These are phyloP conservation scores for Yamadazyma pseudoaaseri DNA, from an alignment of 1,139 yeast species.

Conservation along the genomic window DNA sequence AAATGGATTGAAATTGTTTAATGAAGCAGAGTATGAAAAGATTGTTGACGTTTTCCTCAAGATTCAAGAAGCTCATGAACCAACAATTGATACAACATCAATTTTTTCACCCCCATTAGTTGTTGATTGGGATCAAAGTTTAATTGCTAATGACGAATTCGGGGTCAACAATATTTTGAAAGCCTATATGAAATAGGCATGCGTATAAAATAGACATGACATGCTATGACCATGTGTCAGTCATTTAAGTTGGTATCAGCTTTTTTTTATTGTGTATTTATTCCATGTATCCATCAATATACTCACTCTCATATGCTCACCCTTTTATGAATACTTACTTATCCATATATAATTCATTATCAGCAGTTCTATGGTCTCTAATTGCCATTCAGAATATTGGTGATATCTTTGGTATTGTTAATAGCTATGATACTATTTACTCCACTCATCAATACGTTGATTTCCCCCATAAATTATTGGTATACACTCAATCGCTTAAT, in stretches of 20 bases:
- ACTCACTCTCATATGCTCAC: too few relatives aligned
- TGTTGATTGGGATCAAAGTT: constrained; percentile 49
- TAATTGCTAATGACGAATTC: constrained; percentile 40
- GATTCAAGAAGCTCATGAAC: constrained; percentile 22
- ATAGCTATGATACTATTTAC: constrained; percentile 11
- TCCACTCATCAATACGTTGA: constrained; percentile 11
- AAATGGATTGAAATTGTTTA: constrained; percentile 32
- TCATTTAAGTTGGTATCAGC: too few relatives aligned
- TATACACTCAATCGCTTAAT: constrained; percentile 28
- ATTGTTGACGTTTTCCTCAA: constrained; percentile 40
- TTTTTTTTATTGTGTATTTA: too few relatives aligned
- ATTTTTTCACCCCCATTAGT: constrained; percentile 45
- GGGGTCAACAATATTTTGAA: constrained; percentile 31
- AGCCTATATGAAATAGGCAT: constrained; percentile 22
- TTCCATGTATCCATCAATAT: too few relatives aligned
- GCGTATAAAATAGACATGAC: too few relatives aligned
- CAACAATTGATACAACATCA: constrained; percentile 31
- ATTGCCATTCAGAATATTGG: constrained; percentile 28
- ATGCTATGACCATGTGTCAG: too few relatives aligned
- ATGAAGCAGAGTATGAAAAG: constrained; percentile 39
- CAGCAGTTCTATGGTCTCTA: constrained; percentile 67
- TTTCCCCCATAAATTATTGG: constrained; percentile 32
- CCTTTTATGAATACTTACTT: constrained; percentile 16
- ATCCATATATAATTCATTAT: constrained; percentile 56
- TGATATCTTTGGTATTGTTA: constrained; percentile 13